Conservation (phyloP, 768 basidiomycete genomes). For the Auricularia auricula-judae region DNA sequence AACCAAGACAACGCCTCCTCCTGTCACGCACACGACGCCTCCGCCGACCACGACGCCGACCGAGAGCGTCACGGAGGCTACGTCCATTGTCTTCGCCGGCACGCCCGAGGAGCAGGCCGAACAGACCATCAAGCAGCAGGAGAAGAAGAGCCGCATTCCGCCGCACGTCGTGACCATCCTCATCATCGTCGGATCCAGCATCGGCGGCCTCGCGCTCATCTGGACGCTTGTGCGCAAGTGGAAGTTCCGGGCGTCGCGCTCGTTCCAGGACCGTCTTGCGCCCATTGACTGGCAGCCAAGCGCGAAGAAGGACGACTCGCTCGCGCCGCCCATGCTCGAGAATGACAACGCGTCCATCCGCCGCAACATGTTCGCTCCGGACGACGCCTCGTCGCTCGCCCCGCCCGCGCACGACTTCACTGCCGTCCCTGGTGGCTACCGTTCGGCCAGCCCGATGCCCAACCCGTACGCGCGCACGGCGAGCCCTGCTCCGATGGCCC, state of each 20-base stretch:
- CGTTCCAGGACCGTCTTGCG: conserved; percentile 74
- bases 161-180: conserved; percentile 37
- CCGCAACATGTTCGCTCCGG: conserved; percentile 15
- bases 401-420: conserved; percentile 69
- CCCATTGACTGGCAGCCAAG: conserved; percentile 86
- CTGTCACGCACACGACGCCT: conserved; percentile 11
- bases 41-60: conserved; percentile 12
- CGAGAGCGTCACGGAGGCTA: conserved; percentile 14
- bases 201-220: conserved; percentile 59
- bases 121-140: conserved; percentile 22
- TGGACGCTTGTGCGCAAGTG: conserved; percentile 92
- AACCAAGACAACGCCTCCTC: conserved; percentile 3
- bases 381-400: conserved; percentile 26
- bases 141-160: conserved; percentile 19
- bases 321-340: conserved; percentile 23
- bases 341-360: neutral
- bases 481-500: neutral
- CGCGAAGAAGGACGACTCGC: conserved; percentile 27
- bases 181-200: conserved; percentile 54
- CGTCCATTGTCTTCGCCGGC: conserved; percentile 4
- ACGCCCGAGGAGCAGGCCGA: neutral
- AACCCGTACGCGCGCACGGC: neutral
- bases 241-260: conserved; percentile 73
- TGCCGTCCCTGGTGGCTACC: conserved; percentile 59
- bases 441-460: neutral